These are phyloP conservation scores for Penicillium verrucosum DNA, from an alignment of 2,329 filamentous ascomycete species.

Conservation along the genomic window DNA sequence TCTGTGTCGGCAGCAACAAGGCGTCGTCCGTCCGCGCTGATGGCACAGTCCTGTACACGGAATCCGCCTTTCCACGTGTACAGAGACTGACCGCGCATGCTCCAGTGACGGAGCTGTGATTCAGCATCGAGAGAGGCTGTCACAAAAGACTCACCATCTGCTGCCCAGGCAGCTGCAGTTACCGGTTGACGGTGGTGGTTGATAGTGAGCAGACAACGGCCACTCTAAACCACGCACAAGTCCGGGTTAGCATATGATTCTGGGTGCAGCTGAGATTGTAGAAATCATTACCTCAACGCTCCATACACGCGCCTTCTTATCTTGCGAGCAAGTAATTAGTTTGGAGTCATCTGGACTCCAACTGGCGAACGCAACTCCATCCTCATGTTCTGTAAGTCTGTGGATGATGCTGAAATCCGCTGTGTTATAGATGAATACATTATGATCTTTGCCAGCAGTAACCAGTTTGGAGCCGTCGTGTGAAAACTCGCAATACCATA, in stretches of 20 bases:
- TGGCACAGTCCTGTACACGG: conserved; percentile 78
- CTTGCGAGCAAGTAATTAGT: conserved; percentile 77
- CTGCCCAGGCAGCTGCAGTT: conserved; percentile 84
- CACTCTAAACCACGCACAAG: conserved; percentile 50
- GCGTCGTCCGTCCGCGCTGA: conserved; percentile 74
- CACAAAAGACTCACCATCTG: conserved; percentile 73
- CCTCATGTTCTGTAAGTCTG: conserved; percentile 62
- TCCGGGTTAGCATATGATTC: conserved; percentile 9
- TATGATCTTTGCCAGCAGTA: conserved; percentile 71
- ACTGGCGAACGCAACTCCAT: conserved; percentile 72
- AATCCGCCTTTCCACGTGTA: conserved; percentile 68
- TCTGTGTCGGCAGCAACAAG: conserved; percentile 74
- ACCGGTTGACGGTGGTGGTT: conserved; percentile 77
- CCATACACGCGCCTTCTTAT: conserved; percentile 73
- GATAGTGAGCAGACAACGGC: conserved; percentile 61
- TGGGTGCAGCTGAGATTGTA: not conserved
- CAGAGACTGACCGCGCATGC: conserved; percentile 58
- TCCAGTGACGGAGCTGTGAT: conserved; percentile 68
- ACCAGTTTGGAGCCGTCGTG: conserved; percentile 80
- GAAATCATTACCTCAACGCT: conserved; percentile 56
- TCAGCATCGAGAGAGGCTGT: conserved; percentile 71
- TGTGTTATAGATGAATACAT: conserved; percentile 79
- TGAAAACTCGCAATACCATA: conserved; percentile 90
- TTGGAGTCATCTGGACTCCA: conserved; percentile 92
- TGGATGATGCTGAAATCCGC: conserved; percentile 63